phyloP scores from a whole-genome alignment of 345 rosid genomes.

The Durio zibethinus region DNA sequence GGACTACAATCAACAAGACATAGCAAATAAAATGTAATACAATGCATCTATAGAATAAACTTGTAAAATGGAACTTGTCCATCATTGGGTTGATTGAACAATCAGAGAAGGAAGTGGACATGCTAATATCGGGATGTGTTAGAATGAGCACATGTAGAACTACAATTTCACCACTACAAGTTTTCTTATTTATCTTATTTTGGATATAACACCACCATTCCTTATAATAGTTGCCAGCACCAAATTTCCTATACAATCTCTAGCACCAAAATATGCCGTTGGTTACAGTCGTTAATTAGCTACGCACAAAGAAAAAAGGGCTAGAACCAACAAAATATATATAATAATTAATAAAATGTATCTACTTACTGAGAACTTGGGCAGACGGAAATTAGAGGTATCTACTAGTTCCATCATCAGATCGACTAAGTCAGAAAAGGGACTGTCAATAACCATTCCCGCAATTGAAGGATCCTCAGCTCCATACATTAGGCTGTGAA shows the following conservation, averaged over 20 bases:
- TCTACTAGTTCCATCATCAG: conserved; percentile 94
- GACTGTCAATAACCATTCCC: conserved; percentile 93
- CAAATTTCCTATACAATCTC: background rate
- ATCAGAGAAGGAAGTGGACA: background rate
- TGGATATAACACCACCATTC: background rate
- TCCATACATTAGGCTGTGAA: conserved; percentile 82
- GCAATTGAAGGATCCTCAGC: conserved; percentile 94
- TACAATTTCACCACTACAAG: background rate
- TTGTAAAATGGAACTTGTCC: background rate
- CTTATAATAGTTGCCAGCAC: background rate
- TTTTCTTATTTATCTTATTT: background rate
- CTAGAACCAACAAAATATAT: background rate
- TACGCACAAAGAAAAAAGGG: background rate
- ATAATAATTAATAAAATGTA: background rate
- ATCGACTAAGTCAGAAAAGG: conserved; percentile 89
- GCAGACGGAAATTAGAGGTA: conserved; percentile 72
- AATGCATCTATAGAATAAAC: background rate
- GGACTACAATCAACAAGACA: background rate
- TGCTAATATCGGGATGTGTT: background rate
- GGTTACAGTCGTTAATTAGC: background rate
- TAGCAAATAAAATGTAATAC: background rate
- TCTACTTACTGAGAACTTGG: conserved; percentile 80
- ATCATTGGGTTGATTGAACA: background rate
- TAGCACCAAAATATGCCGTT: background rate
- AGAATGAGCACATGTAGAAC: background rate